Base-by-base conservation (phyloP, 2,329 filamentous ascomycete species). In the Fonsecaea monophora region DNA sequence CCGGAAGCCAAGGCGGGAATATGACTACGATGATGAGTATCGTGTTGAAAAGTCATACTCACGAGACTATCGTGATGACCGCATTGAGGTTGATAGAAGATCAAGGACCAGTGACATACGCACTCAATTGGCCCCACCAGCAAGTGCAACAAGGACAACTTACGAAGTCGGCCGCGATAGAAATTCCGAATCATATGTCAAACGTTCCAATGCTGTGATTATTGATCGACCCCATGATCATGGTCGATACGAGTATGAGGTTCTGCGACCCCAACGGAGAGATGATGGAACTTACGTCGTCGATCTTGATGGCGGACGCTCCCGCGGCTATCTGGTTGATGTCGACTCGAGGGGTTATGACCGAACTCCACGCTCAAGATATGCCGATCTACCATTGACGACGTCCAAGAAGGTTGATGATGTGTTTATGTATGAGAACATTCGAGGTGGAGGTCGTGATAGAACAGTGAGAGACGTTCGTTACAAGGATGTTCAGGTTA, bases 401-500 rank as follows among this genome's bases (percentile, higher is more conserved):
- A 10, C 48, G 10, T 34, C 50, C 50, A 34, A 37, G 21, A 45
- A 53, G 21, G 45, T 50, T 13, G 59, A 65, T 13, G 67, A 71
- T 42, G 34, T 65, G 30, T 45, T 64, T 32, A 42, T 62, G 21
- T 70, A 68, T 38, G 66, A 70, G 13, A 25, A 15, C 1, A 35
- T 54, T 35, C 53, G 53, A 30, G 48, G 32, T 12, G 59, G 42
- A 6, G 63, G 53, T 30, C 58, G 61, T 45, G 66, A 65, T 53
- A 64, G 66, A 50, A 50, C 45, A 18, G 48, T 62, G 13, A 55
- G 48, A 42, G 45, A 64, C 25, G 15, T 60, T n/a, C 37, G 21
- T 53, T 68, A 70, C 61, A 66, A 58, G 42, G 66, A 70, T 35
- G 68, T 72, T 2, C 64, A 68, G 32, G 62, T 70, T 50, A 66